Evolutionary conservation across 139 green algal genomes (phyloP), one percentile per base, ranked within the genome.

Genomic region (Chlamydomonas schloesseri): DNA sequence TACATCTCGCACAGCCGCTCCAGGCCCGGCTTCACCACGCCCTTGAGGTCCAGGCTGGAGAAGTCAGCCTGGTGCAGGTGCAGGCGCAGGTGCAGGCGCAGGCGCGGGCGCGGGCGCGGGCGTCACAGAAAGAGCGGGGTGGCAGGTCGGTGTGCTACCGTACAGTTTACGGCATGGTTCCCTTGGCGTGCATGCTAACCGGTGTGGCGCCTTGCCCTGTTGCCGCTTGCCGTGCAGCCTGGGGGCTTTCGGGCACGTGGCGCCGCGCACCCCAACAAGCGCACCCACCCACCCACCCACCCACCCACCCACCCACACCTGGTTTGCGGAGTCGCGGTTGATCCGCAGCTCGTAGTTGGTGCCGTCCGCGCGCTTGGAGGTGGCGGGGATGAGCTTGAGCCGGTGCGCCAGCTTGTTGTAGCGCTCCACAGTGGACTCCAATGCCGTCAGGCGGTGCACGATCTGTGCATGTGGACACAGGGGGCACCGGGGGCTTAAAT

Each of bases 301-400:
- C n/a, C n/a, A 50, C 42, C 42, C 2, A 3, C 5, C 4, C n/a
- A 1, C 5, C 29, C 65, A 8, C 65, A 71, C 78, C 78, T 58
- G 67, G 23, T 42, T 70, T 29, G 64, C 42, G 24, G 91, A 93
- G 9, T 81, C 74, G 0, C 93, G 74, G 74, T 96, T 91, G 50
- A 98, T 71, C 14, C 64, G 37, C 55, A 97, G 85, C 83, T 97
- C 94, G 86, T 93, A 99, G n/a, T 91, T 89, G 28, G 94, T 75
- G 5, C 96, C 96, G 47, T 89, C 91, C 0, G 97, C 97, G 33
- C 95, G 92, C 90, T 99, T 99, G 75, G 95, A 95, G 33, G 85
- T 95, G 1, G 90, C 90, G 23, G 97, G 97, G 62, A 98, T 89
- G 0, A 99, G 90, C 88, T 95, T 93, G 69, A 99, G 90, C 50